A percentile compares a stretch with the other conserved stretches of the same genome.
These are phyloP conservation scores for Talaromyces sp. DNA, from an alignment of 2,329 filamentous ascomycete species.

Conservation along the genomic window DNA sequence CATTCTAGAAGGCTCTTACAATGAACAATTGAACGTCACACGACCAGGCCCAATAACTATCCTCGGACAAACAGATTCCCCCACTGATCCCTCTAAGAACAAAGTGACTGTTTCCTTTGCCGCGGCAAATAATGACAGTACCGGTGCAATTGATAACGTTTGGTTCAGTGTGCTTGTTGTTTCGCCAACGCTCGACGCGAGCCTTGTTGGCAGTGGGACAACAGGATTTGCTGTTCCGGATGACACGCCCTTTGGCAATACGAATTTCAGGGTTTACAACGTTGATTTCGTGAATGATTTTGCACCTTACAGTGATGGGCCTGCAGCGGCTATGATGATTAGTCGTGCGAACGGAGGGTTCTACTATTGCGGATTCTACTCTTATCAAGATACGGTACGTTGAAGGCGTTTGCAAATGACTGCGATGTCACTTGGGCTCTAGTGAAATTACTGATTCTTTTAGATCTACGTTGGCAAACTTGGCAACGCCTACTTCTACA, in stretches of 20 bases:
- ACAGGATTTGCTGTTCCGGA: slow-evolving; percentile 63
- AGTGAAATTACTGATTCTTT: too few relatives aligned
- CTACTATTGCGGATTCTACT: slow-evolving; percentile 67
- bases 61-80: slow-evolving; percentile 58
- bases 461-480: slow-evolving; percentile 67
- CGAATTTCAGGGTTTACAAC: slow-evolving; percentile 68
- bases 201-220: slow-evolving; percentile 63
- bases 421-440: too few relatives aligned
- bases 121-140: slow-evolving; percentile 55
- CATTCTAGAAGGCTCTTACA: slow-evolving; percentile 63
- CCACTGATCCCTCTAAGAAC: slow-evolving; percentile 52
- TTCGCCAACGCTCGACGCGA: slow-evolving; percentile 65
- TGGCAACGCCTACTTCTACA: slow-evolving; percentile 67
- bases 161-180: slow-evolving; percentile 65
- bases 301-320: slow-evolving; percentile 56
- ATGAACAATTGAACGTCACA: slow-evolving; percentile 67
- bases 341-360: slow-evolving; percentile 68
- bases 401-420: too few relatives aligned
- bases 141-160: slow-evolving; percentile 58
- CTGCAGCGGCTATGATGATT: slow-evolving; percentile 62
- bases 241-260: slow-evolving; percentile 65
- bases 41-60: slow-evolving; percentile 63
- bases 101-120: slow-evolving; percentile 62
- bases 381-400: slow-evolving; percentile 66
- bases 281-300: slow-evolving; percentile 67